Percentiles rank a stretch among this genome's conserved stretches.
Conservation (phyloP, 2,329 filamentous ascomycete genomes). For the Coniochaeta prunicola region DNA sequence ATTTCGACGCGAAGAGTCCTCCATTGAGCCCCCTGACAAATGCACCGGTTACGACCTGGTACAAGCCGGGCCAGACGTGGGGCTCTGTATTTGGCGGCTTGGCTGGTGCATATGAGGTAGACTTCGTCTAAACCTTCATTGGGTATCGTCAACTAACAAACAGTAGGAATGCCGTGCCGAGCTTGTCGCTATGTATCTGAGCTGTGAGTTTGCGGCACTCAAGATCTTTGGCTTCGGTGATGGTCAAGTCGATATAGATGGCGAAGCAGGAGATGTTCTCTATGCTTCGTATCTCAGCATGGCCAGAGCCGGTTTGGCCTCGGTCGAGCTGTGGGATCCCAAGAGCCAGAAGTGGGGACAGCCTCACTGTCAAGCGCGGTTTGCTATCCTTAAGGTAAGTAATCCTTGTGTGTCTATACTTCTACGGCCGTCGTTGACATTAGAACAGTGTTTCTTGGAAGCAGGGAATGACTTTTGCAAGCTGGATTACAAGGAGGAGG, state of each 20-base stretch:
- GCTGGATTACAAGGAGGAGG: slow-evolving; percentile 64
- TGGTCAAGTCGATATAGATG: slow-evolving; percentile 63
- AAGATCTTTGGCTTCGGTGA: slow-evolving; percentile 89
- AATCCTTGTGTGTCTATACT: not conserved
- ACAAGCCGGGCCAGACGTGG: slow-evolving; percentile 94
- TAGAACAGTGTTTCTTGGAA: slow-evolving; percentile 62
- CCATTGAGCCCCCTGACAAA: slow-evolving; percentile 73
- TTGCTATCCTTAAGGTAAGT: slow-evolving; percentile 64
- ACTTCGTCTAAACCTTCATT: not conserved
- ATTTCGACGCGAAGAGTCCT: slow-evolving; percentile 79
- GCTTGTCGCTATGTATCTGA: slow-evolving; percentile 84
- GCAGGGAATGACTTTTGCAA: slow-evolving; percentile 84
- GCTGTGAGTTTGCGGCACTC: slow-evolving; percentile 82
- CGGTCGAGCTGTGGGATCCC: slow-evolving; percentile 92
- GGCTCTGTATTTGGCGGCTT: slow-evolving; percentile 84
- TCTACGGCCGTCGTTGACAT: not conserved
- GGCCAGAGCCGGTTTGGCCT: slow-evolving; percentile 84
- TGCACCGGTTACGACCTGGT: slow-evolving; percentile 77
- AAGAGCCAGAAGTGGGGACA: slow-evolving; percentile 89
- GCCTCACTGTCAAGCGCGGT: slow-evolving; percentile 84
- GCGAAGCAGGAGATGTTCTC: slow-evolving; percentile 77
- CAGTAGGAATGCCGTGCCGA: slow-evolving; percentile 76
- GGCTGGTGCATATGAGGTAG: slow-evolving; percentile 72
- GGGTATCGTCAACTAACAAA: not conserved
- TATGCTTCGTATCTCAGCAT: slow-evolving; percentile 87